Base-by-base conservation (phyloP, 306 rosid genomes). In the Fagus sylvatica region DNA sequence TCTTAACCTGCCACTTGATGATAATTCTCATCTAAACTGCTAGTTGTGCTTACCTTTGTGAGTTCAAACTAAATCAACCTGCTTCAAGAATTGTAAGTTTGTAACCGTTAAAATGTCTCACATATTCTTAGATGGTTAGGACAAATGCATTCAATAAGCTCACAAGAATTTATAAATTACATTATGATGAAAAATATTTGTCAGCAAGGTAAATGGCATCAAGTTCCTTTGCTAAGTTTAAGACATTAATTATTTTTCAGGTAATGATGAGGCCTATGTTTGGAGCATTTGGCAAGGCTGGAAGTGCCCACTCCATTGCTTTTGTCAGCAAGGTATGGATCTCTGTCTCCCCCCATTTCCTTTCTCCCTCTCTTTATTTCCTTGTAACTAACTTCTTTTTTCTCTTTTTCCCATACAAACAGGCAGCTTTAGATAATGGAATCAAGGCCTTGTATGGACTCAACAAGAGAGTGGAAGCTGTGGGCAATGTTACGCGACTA, bases 251-350 rank as follows among this genome's bases (percentile, higher is more conserved):
- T 22, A 22, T 53, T 60, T 72, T 81, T 73, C 80, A 93, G 99
- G 97, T 95, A 71, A 70, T 86, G 22, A 88, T 93, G 89, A 93
- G 99, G 72, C 99, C 97, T 11, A 95, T 95, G 97, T 91, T 87
- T 41, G 98, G 90, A 78, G 91, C 96, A 71, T 91, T 86, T 81
- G 99, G 98, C 86, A 95, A 88, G 80, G 98, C 99, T 72, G 87
- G 82, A 48, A 86, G 96, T 78, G 72, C 84, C 17, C 77, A 85
- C 82, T 95, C 99, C 76, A 91, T 95, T 80, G 91, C 96, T 66
- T 93, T 95, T 73, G 97, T 95, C 83, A 95, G 98, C 98, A 88
- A 89, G 98, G 98, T 76, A 87, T 79, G 88, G 6, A 76, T 76
- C 84, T 51, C 53, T 57, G 70, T 73, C 65, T 72, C 74, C 69